Evolutionary conservation across 202 grass and related monocot genomes (phyloP).

Genomic region (Alloteropsis angusta): DNA sequence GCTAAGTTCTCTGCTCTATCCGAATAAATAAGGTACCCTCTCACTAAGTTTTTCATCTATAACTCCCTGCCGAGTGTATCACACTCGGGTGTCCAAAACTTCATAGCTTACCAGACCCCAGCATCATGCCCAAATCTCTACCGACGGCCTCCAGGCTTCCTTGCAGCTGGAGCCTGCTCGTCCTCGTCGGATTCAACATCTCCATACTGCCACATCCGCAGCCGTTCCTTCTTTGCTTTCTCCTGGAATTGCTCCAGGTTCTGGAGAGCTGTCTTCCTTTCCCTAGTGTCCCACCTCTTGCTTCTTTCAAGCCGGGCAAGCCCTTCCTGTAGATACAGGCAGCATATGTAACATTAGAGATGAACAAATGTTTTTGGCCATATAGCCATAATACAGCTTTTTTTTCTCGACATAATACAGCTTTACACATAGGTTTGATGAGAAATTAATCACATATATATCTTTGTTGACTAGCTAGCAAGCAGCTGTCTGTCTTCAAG

Average conservation of each 20-base stretch:
- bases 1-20: constrained; percentile 36
- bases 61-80: constrained; percentile 15
- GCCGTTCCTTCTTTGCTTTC: constrained; percentile 72
- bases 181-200: constrained; percentile 90
- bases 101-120: constrained; percentile 18
- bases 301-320: constrained; percentile 76
- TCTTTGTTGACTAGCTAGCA: neutral
- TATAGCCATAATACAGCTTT: neutral
- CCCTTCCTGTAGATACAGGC: constrained; percentile 58
- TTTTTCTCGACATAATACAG: neutral
- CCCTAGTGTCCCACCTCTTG: constrained; percentile 82
- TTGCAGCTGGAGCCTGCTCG: constrained; percentile 55
- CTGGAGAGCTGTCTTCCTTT: constrained; percentile 62
- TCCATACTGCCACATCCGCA: constrained; percentile 72
- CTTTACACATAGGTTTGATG: neutral
- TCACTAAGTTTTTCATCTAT: constrained; percentile 34
- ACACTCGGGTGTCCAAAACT: constrained; percentile 39
- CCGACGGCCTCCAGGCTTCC: constrained; percentile 36
- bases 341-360: constrained; percentile 3
- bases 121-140: neutral
- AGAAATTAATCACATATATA: neutral
- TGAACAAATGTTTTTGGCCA: neutral
- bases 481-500: neutral
- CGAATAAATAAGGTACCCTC: constrained; percentile 33
- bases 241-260: constrained; percentile 95